Evolutionary conservation across 192 early-diverging fungal species (phyloP).

Genomic region (Entomortierella parvispora): DNA sequence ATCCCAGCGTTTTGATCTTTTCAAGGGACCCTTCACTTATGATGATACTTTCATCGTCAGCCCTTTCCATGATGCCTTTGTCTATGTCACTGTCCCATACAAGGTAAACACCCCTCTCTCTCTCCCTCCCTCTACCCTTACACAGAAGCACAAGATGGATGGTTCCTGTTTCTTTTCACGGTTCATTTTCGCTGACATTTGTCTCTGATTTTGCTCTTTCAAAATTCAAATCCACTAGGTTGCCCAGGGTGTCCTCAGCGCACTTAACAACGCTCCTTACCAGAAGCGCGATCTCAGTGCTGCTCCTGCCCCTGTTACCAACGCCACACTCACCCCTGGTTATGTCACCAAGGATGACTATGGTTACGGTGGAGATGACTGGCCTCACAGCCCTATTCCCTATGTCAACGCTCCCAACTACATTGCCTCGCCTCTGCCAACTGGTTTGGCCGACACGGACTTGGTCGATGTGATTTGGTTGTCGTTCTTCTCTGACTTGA

Average conservation of each 20-base stretch:
- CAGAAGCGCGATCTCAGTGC: conserved; percentile 35
- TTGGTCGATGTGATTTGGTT: conserved; percentile 56
- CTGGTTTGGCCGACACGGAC: conserved; percentile 31
- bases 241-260: conserved; percentile 44
- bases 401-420: conserved; percentile 51
- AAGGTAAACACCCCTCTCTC: conserved; percentile 12
- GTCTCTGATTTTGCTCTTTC: too few species aligned
- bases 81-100: conserved; percentile 46
- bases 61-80: conserved; percentile 57
- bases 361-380: conserved; percentile 62
- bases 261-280: conserved; percentile 46
- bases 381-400: conserved; percentile 52
- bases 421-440: conserved; percentile 51
- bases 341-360: conserved; percentile 63
- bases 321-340: conserved; percentile 52
- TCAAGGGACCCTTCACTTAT: conserved; percentile 57
- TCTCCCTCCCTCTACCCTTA: too few species aligned
- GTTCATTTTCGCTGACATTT: too few species aligned
- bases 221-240: conserved; percentile 4
- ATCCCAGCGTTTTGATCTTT: conserved; percentile 57
- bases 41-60: conserved; percentile 57
- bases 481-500: conserved; percentile 54
- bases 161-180: too few species aligned
- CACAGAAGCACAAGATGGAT: too few species aligned
- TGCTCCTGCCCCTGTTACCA: conserved; percentile 20